These are phyloP conservation scores for Arxiozyma slooffiae DNA, from an alignment of 1,139 yeast genomes.

Conservation along the genomic window DNA sequence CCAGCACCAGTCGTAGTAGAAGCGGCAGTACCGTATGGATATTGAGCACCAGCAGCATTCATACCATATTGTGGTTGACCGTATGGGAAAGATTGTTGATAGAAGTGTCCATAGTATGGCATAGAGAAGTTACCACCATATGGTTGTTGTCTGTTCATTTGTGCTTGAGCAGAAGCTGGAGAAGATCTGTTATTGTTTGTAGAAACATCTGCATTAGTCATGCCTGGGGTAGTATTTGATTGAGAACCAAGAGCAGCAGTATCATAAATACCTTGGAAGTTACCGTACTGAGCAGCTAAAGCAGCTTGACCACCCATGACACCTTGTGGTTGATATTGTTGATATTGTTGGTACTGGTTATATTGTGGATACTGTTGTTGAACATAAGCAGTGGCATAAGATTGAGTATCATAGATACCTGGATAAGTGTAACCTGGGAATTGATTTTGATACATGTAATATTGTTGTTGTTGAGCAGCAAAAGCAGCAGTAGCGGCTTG, in stretches of 20 bases:
- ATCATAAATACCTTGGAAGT: constrained; percentile 2
- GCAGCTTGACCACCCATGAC: constrained; percentile 8
- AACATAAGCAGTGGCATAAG: constrained; percentile 14
- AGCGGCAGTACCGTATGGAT: constrained; percentile 19
- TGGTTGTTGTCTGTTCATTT: constrained; percentile 10
- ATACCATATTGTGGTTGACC: constrained; percentile 29
- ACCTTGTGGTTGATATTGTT: constrained; percentile 13
- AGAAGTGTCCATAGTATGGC: constrained; percentile 27
- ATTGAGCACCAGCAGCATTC: constrained; percentile 21
- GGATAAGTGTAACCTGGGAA: constrained; percentile 33
- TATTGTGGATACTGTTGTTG: constrained; percentile 22
- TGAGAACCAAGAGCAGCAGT: constrained; percentile 8
- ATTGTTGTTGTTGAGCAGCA: constrained; percentile 25
- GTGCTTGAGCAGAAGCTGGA: constrained; percentile 4
- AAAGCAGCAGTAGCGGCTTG: constrained; percentile 10
- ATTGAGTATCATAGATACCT: constrained; percentile 28
- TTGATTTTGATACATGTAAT: constrained; percentile 29
- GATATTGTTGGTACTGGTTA: constrained; percentile 17
- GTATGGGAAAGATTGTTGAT: constrained; percentile 29
- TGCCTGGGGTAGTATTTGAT: constrained; percentile 18
- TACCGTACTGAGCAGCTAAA: constrained; percentile 4
- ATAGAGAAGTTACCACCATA: constrained; percentile 23
- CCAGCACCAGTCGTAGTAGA: constrained; percentile 2
- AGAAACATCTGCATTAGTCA: constrained; percentile 14
- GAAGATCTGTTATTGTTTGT: constrained; percentile 2